A percentile compares a stretch with the other conserved stretches of the same genome.
phyloP scores from a whole-genome alignment of 2,329 filamentous ascomycete genomes.

The Didymella lethalis region DNA sequence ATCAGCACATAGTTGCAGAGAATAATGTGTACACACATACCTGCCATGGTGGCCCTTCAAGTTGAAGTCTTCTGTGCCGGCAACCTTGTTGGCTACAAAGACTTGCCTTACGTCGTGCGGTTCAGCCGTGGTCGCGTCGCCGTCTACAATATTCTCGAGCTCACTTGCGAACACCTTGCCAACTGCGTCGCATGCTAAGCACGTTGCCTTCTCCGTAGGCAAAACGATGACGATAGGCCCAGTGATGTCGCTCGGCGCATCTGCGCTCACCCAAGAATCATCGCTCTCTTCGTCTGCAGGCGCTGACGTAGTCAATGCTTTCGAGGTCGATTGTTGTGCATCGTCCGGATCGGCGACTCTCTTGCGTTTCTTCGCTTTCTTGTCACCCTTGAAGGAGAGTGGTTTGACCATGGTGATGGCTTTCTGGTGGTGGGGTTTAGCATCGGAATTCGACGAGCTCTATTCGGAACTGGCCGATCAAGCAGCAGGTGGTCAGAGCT shows the following conservation, averaged over 20 bases:
- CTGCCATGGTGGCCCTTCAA: conserved; percentile 91
- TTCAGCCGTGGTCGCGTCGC: conserved; percentile 82
- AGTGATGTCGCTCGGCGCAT: conserved; percentile 73
- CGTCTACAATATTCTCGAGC: conserved; percentile 89
- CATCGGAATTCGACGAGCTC: conserved; percentile 24
- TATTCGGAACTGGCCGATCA: conserved; percentile 30
- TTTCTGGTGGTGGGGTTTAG: conserved; percentile 20
- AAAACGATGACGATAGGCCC: conserved; percentile 86
- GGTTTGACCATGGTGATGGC: conserved; percentile 77
- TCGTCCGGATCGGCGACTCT: conserved; percentile 65
- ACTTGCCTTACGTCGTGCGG: conserved; percentile 96
- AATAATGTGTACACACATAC: conserved; percentile 52
- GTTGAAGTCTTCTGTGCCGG: conserved; percentile 80
- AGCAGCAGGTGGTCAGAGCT: conserved; percentile 26
- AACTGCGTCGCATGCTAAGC: conserved; percentile 83
- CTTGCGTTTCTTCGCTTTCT: conserved; percentile 92
- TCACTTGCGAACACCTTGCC: conserved; percentile 84
- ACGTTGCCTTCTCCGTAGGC: conserved; percentile 74
- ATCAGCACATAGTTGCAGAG: conserved; percentile 1
- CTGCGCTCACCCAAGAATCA: conserved; percentile 91
- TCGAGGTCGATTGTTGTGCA: conserved; percentile 45
- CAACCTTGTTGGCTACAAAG: conserved; percentile 86
- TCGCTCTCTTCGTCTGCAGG: conserved; percentile 66
- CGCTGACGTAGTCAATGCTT: conserved; percentile 48
- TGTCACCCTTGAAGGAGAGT: conserved; percentile 95